Percentiles rank a stretch among this genome's conserved stretches.
These are phyloP conservation scores for Colletotrichum endophyticum DNA, from an alignment of 2,329 filamentous ascomycete genomes.

Conservation along the genomic window DNA sequence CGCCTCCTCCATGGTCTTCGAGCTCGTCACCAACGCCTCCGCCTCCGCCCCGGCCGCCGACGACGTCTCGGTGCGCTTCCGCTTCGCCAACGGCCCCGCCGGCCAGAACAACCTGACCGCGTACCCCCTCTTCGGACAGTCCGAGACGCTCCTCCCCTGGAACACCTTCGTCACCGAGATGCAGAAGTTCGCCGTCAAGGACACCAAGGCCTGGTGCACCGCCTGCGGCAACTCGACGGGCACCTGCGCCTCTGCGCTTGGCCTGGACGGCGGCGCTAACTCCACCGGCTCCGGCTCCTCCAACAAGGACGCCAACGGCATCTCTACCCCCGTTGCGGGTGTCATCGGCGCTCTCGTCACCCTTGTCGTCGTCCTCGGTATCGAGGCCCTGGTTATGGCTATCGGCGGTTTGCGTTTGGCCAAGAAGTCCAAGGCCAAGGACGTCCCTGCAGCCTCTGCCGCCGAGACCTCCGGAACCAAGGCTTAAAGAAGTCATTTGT, in stretches of 20 bases:
- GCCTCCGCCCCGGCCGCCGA: conserved; percentile 44
- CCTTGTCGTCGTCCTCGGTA: conserved; percentile 51
- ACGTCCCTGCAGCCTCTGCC: not conserved
- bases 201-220: conserved; percentile 72
- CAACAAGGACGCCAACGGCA: conserved; percentile 41
- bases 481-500: not conserved
- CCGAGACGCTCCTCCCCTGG: conserved; percentile 66
- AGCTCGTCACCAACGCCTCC: conserved; percentile 65
- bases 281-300: conserved; percentile 26
- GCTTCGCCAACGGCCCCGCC: conserved; percentile 65
- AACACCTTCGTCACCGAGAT: conserved; percentile 68
- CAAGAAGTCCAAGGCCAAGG: conserved; percentile 45
- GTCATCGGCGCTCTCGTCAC: conserved; percentile 79
- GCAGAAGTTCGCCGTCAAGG: conserved; percentile 69
- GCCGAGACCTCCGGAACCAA: not conserved
- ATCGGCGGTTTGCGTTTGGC: conserved; percentile 50
- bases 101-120: conserved; percentile 52
- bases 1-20: conserved; percentile 80
- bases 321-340: conserved; percentile 77
- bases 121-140: conserved; percentile 66
- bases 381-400: conserved; percentile 48
- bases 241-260: conserved; percentile 55
- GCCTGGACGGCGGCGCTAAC: conserved; percentile 26
- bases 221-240: conserved; percentile 77
- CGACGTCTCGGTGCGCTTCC: conserved; percentile 64